Base-by-base conservation (phyloP, 2,329 filamentous ascomycete species). In the Exophiala xenobiotica region DNA sequence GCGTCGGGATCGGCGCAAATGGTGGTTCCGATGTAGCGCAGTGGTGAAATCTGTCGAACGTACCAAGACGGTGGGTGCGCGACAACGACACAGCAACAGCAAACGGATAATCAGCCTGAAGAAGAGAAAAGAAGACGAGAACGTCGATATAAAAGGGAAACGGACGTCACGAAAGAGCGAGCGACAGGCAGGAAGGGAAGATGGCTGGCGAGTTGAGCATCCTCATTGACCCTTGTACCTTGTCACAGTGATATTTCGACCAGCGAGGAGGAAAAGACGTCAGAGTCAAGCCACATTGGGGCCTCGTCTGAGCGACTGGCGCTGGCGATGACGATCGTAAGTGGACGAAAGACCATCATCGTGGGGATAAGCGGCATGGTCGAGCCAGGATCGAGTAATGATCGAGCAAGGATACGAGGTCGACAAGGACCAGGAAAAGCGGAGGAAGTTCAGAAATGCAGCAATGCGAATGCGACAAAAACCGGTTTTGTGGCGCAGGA, bases 261-360 rank as follows among this genome's bases (percentile, higher is more conserved):
- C 29, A 46, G 1, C 20, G 22, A 37, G 37, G 39, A 24, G 26
- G 20, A 12, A 38, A 22, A 42, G 16, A 53, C 51, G 51, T 53
- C 51, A 53, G 19, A 49, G 29, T 44, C 51, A 53, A 49, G 51
- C 51, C 45, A 53, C 46, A 41, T 27, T 40, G 23, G 7, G 40
- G 14, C n/a, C 45, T 9, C 18, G 22, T n/a, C n/a, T n/a, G n/a
- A n/a, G 8, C 24, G 23, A 14, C 40, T 23, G n/a, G 18, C 9
- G 12, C 18, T 14, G 12, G 29, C 29, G 18, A 33, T 33, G 29
- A 16, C 29, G 29, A 33, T 4, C 18, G 29, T 16, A 4, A 14
- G 29, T 4, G 18, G 29, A 33, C 29, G n/a, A 7, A 26, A 23
- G 24, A 20, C 19, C 31, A 29, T 44, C 37, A 31, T 33, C 19